Percentiles rank a stretch among this genome's conserved stretches.
These are phyloP conservation scores for Lavandula angustifolia DNA, from an alignment of 257 asterid species.

Conservation along the genomic window DNA sequence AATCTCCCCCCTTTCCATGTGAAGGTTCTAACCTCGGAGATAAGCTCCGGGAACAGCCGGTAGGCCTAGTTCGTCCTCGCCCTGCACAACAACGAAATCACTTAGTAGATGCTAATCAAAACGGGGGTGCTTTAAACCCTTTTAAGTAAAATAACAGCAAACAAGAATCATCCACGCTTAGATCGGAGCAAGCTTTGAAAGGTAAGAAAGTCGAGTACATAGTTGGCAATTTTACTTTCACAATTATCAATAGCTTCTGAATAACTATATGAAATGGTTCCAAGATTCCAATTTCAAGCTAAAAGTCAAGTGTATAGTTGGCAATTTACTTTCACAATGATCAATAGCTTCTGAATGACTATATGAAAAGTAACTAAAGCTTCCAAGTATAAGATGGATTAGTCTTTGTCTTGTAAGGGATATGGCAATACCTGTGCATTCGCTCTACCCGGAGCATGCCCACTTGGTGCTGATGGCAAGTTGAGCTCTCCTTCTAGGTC, in stretches of 20 bases:
- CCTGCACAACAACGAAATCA: slow-evolving; percentile 43
- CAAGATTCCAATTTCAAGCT: too few species aligned
- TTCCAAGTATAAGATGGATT: not conserved
- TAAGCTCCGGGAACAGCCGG: slow-evolving; percentile 75
- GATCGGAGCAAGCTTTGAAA: not conserved
- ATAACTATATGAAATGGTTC: not conserved
- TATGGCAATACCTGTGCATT: slow-evolving; percentile 45
- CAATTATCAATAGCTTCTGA: not conserved
- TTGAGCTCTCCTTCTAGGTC: slow-evolving; percentile 60
- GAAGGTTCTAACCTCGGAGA: slow-evolving; percentile 51
- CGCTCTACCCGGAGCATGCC: slow-evolving; percentile 55
- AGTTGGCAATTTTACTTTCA: not conserved
- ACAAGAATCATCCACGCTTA: not conserved
- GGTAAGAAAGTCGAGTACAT: not conserved
- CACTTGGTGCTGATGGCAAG: slow-evolving; percentile 74
- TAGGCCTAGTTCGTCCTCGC: slow-evolving; percentile 66
- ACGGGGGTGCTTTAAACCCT: not conserved
- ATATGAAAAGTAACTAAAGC: not conserved
- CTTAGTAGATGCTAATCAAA: not conserved
- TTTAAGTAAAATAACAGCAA: not conserved
- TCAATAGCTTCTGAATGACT: not conserved
- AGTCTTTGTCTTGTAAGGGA: not conserved
- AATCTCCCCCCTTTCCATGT: slow-evolving; percentile 25
- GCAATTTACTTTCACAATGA: not conserved
- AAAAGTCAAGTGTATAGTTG: not conserved